These are phyloP conservation scores for Scenedesmus sp. DNA, from an alignment of 163 green algal genomes.

Conservation along the genomic window DNA sequence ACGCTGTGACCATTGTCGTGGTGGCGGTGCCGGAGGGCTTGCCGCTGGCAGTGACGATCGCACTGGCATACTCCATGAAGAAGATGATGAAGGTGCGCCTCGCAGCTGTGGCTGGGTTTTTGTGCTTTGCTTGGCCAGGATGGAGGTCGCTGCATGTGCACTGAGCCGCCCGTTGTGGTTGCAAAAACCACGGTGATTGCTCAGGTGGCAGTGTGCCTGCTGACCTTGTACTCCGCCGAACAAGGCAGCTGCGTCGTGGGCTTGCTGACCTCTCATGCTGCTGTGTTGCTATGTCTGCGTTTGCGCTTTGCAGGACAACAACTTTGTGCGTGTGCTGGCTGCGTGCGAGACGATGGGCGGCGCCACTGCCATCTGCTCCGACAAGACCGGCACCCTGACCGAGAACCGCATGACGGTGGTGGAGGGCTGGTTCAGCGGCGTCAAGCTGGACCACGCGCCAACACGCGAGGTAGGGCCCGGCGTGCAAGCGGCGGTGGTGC, in stretches of 20 bases:
- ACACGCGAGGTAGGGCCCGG: background rate
- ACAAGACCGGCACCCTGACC: slow-evolving; percentile 99
- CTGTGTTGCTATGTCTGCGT: background rate
- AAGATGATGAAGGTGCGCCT: slow-evolving; percentile 91
- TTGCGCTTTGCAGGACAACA: slow-evolving; percentile 85
- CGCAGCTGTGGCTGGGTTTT: background rate
- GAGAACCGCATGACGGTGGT: slow-evolving; percentile 99
- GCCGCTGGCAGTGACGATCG: slow-evolving; percentile 98
- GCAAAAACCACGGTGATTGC: too few species aligned
- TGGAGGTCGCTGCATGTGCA: too few species aligned
- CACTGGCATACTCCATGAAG: slow-evolving; percentile 96
- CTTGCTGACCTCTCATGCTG: too few species aligned
- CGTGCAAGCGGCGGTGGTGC: background rate
- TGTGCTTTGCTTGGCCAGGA: too few species aligned
- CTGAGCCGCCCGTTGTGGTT: too few species aligned
- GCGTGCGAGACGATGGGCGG: slow-evolving; percentile 99
- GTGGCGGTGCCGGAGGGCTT: slow-evolving; percentile 98
- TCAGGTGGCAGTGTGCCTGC: too few species aligned
- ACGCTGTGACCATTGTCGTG: slow-evolving; percentile 94
- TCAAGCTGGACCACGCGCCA: slow-evolving; percentile 69
- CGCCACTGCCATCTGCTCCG: slow-evolving; percentile 98
- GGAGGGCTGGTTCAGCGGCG: slow-evolving; percentile 88
- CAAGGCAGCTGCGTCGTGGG: too few species aligned
- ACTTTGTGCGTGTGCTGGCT: slow-evolving; percentile 97
- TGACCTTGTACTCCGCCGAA: too few species aligned